Conservation (phyloP, 176 grass and related monocot species). For the Avena eriantha region DNA sequence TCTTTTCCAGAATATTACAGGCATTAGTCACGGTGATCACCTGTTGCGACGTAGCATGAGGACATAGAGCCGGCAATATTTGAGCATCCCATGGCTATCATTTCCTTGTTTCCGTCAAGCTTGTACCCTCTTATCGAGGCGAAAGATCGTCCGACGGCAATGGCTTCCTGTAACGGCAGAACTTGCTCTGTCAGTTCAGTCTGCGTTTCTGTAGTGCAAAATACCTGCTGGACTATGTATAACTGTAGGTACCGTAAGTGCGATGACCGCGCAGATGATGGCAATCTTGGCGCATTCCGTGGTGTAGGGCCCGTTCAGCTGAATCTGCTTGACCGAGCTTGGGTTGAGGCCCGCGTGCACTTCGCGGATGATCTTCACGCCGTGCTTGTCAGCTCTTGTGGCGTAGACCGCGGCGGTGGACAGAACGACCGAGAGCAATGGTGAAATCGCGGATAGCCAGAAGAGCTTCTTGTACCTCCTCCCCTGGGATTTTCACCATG, state of each 20-base stretch:
- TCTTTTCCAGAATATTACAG: background rate
- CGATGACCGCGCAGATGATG: constrained; percentile 80
- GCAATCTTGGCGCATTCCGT: constrained; percentile 83
- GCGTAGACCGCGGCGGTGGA: constrained; percentile 76
- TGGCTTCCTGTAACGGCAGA: constrained; percentile 98
- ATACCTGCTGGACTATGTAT: background rate
- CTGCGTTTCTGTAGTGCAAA: background rate
- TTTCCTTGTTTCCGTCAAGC: constrained; percentile 95
- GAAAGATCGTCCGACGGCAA: constrained; percentile 93
- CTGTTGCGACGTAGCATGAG: constrained; percentile 96
- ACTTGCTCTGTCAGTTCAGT: background rate
- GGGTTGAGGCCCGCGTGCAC: constrained; percentile 77
- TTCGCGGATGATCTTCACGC: constrained; percentile 92
- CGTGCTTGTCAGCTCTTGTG: constrained; percentile 80
- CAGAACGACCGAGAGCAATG: constrained; percentile 75
- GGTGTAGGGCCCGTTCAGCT: constrained; percentile 57
- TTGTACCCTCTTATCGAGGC: constrained; percentile 82
- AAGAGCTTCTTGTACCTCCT: constrained; percentile 91
- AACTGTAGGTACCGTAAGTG: constrained; percentile 59
- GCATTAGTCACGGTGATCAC: constrained; percentile 40
- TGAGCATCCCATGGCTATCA: constrained; percentile 91
- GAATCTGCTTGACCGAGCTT: constrained; percentile 74
- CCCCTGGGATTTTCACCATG: constrained; percentile 46
- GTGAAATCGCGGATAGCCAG: constrained; percentile 79
- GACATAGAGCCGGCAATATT: constrained; percentile 92